phyloP scores from a whole-genome alignment of 2,329 filamentous ascomycete species.

The Exophiala viscosa region DNA sequence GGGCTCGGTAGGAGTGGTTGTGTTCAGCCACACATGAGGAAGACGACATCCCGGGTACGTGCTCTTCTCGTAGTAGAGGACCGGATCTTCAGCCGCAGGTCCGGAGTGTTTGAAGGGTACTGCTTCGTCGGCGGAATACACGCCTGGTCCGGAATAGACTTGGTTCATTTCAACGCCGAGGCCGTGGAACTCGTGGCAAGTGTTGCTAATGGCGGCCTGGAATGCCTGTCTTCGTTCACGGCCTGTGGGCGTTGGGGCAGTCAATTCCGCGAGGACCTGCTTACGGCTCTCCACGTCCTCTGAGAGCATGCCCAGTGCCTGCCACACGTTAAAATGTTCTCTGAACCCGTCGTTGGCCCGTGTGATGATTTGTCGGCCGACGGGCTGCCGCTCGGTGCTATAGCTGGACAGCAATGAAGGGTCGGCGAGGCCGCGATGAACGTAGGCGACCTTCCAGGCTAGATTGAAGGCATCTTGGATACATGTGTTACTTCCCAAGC shows the following conservation, averaged over 20 bases:
- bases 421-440: constrained; percentile 32
- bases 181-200: constrained; percentile 50
- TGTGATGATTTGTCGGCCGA: constrained; percentile 46
- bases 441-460: constrained; percentile 36
- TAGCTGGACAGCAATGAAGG: constrained; percentile 32
- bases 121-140: constrained; percentile 45
- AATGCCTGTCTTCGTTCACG: constrained; percentile 37
- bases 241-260: constrained; percentile 36
- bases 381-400: constrained; percentile 33
- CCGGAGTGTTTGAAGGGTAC: background rate
- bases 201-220: constrained; percentile 39
- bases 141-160: constrained; percentile 42
- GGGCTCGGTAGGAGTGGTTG: constrained; percentile 39
- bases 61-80: too few relatives aligned
- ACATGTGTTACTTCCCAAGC: constrained; percentile 31
- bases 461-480: background rate
- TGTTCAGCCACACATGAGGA: constrained; percentile 63
- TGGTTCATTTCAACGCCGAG: constrained; percentile 61
- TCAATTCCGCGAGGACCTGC: constrained; percentile 32
- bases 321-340: constrained; percentile 48
- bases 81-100: constrained; percentile 43
- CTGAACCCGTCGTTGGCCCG: constrained; percentile 56
- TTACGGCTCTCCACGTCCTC: constrained; percentile 38
- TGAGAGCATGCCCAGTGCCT: constrained; percentile 44
- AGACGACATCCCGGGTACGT: constrained; percentile 58